Evolutionary conservation across 768 basidiomycete genomes (phyloP), one percentile per base, ranked within the genome.

Genomic region (Harrya chromipes): DNA sequence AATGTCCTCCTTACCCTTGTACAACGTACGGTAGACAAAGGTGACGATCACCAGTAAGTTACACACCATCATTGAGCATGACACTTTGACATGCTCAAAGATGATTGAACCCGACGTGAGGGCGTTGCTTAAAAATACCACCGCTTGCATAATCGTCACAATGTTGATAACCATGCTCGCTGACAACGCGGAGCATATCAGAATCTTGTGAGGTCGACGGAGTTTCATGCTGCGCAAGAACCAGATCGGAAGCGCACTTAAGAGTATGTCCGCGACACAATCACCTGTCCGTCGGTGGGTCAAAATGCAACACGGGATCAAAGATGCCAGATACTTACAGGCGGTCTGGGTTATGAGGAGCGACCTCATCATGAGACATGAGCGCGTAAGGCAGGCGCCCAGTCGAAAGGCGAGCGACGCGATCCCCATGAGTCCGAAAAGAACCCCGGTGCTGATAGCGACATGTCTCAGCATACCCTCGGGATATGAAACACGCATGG

Each of bases 31-130:
- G 40, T 58, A 66, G 23, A 56, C 17, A 27, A 57, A 63, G 10
- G 54, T 44, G 35, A 43, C 53, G 26, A 61, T 61, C 24, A 59
- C 63, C 1, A 64, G 50, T 24, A 56, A 12, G 42, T 65, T 63
- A 36, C 64, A 65, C 12, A 63, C 53, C 39, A 63, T 45, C 38
- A 59, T 27, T 14, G 55, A 50, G 27, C 43, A 53, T 7, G 37
- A 47, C 21, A 50, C 55, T 40, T 60, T 59, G 46, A 64, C 47
- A 7, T 65, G 58, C 12, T 43, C 63, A 7, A 56, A 49, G 33
- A 64, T 39, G 48, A 60, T 46, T 17, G 49, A 49, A 10, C 53
- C 53, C 4, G 52, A 47, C 4, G 47, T 43, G 4, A 47, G 3
- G 4, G 47, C 39, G 9, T 6, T 29, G 7, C 11, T 29, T 29